Evolutionary conservation across 208 protist species (phyloP), one percentile per base, ranked within the genome.

Genomic region (Acanthamoeba castellanii): DNA sequence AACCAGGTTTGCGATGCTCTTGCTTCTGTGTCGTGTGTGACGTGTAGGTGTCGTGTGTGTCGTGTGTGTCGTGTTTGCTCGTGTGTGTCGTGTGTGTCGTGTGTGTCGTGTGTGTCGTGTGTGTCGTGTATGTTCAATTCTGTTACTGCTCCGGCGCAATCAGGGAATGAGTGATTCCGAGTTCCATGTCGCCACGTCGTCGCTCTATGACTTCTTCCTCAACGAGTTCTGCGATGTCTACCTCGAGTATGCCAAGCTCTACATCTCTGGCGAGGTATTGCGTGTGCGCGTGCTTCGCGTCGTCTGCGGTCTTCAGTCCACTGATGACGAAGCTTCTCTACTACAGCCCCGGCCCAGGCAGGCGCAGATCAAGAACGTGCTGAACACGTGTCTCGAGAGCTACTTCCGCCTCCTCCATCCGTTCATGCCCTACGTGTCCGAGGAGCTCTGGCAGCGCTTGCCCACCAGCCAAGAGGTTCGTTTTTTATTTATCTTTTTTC

Each of bases 401-500:
- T 98, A 96, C 18, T 97, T 99, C n/a, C 97, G 98, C 85, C 81
- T 99, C 89, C 96, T 99, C 4, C 99, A 99, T 96, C 99, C 99
- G 55, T 99, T 99, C 97, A 99, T 99, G 99, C 99, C 99, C 37
- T 99, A 99, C 95, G 94, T 99, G 52, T 99, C 99, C 32, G 99
- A 99, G 98, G 99, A 99, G 96, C 95, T 99, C 99, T 93, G 59
- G 88, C 64, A 93, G 37, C 66, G 61, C n/a, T 27, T 93, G 59
- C 88, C 88, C 37, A 50, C 27, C n/a, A 6, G 42, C 47, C 25
- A 64, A 50, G 13, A 27, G 25, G 68, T 37, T 55, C 32, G n/a
- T 34, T 34, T 66, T 88, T 55, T 16, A 42, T 34, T 78, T 9
- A 78, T 20, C 8, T 20, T 55, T 11, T 55, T 55, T 55, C 7